These are phyloP conservation scores for Colletotrichum destructivum DNA, from an alignment of 2,329 filamentous ascomycete genomes.

Conservation along the genomic window DNA sequence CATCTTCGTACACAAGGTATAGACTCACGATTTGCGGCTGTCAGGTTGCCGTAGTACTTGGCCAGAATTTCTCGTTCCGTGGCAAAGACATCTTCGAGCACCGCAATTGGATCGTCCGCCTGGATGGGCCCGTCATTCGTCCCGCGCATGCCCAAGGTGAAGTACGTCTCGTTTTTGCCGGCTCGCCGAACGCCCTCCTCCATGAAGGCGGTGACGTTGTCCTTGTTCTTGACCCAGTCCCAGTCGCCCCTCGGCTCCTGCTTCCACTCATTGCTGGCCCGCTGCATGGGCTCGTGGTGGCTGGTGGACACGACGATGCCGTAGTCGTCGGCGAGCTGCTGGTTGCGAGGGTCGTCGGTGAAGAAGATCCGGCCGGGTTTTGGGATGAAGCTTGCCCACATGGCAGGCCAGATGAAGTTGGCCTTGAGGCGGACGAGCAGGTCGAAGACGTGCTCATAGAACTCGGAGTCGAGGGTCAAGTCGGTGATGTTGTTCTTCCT, in stretches of 20 bases:
- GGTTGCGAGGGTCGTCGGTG: slow-evolving; percentile 76
- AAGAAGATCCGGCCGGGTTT: slow-evolving; percentile 78
- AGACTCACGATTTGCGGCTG: slow-evolving; percentile 72
- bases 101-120: slow-evolving; percentile 65
- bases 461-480: slow-evolving; percentile 60
- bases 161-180: slow-evolving; percentile 69
- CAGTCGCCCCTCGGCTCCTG: slow-evolving; percentile 70
- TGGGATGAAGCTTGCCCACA: slow-evolving; percentile 49
- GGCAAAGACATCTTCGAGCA: slow-evolving; percentile 72
- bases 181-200: slow-evolving; percentile 70
- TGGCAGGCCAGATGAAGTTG: slow-evolving; percentile 80
- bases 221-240: slow-evolving; percentile 77
- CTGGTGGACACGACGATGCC: slow-evolving; percentile 79
- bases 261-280: slow-evolving; percentile 66
- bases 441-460: slow-evolving; percentile 78
- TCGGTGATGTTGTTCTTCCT: slow-evolving; percentile 15
- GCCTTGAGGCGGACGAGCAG: slow-evolving; percentile 75
- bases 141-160: slow-evolving; percentile 78
- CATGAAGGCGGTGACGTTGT: slow-evolving; percentile 76
- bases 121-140: slow-evolving; percentile 73
- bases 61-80: slow-evolving; percentile 73
- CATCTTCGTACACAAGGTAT: slow-evolving; percentile 54
- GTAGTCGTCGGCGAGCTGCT: slow-evolving; percentile 77
- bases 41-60: slow-evolving; percentile 66
- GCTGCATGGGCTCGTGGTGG: slow-evolving; percentile 78